A percentile compares a stretch with the other conserved stretches of the same genome.
Conservation (phyloP, 495 filamentous ascomycete genomes). For the Lindgomyces ingoldianus region DNA sequence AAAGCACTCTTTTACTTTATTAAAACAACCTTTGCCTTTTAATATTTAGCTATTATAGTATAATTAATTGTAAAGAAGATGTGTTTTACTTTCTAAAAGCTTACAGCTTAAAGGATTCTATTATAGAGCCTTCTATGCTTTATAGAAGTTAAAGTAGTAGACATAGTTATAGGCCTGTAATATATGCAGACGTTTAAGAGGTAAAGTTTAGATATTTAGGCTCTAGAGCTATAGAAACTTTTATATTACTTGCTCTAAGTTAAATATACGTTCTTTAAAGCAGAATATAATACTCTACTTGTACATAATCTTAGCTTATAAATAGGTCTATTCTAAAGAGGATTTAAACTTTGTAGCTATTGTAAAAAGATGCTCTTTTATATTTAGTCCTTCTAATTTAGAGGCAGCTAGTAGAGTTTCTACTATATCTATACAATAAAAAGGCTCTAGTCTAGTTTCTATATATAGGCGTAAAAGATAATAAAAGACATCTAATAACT, state of each 20-base stretch:
- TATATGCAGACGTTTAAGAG: conserved; percentile 6
- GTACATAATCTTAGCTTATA: conserved; percentile 8
- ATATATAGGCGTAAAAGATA: conserved; percentile 12
- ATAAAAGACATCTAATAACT: conserved; percentile 7
- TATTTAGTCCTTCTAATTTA: conserved; percentile 10
- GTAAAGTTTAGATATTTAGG: conserved; percentile 7
- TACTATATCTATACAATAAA: conserved; percentile 3
- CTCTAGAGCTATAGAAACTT: conserved; percentile 7
- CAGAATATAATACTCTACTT: conserved; percentile 4
- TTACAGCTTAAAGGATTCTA: conserved; percentile 3
- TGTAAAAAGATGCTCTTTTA: conserved; percentile 9
- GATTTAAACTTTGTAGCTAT: conserved; percentile 8
- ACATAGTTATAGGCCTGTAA: conserved; percentile 7
- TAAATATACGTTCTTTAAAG: conserved; percentile 2
- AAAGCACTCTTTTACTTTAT: conserved; percentile 11
- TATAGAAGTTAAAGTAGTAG: conserved; percentile 8
- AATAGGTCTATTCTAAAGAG: conserved; percentile 7
- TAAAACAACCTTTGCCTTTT: conserved; percentile 13
- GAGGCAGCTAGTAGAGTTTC: conserved; percentile 12
- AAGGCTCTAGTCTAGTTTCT: conserved; percentile 6
- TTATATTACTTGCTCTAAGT: conserved; percentile 8
- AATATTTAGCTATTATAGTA: conserved; percentile 7
- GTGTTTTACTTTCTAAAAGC: conserved; percentile 5
- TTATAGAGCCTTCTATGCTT: conserved; percentile 2
- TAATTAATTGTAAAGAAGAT: conserved; percentile 17